Base-by-base conservation (phyloP, 306 rosid species). In the Psophocarpus tetragonolobus region DNA sequence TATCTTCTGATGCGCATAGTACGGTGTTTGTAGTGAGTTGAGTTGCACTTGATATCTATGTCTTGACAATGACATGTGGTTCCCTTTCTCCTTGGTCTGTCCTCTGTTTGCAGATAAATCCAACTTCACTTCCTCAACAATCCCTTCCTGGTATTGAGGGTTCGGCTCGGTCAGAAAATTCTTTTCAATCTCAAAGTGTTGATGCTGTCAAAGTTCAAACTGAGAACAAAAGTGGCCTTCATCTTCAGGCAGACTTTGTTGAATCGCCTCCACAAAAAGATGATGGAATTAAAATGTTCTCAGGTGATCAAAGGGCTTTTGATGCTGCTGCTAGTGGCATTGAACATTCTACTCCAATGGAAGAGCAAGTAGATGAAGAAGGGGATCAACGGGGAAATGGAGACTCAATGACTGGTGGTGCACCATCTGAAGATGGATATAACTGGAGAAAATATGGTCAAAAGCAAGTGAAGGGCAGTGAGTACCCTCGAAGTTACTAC, bases 391-490 rank as follows among this genome's bases (percentile, higher is more conserved):
- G 93, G 79, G 96, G 82, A 50, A 83, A 83, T 70, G 94, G 85
- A 50, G 98, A 94, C 82, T 81, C 88, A 1, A 3, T 84, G 71
- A 87, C 77, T 67, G 83, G 89, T 45, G 85, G 90, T 41, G 81
- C 96, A 38, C 87, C 86, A 17, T 88, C 97, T 6, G 97, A 94
- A 45, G 98, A 94, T 76, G 97, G 94, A 58, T 94, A 90, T 78
- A 94, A 91, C 71, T 94, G 98, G 98, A 92, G 98, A 82, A 94
- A 94, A 78, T 94, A 94, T 29, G 97, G 98, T 50, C 98, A 94
- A 65, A 94, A 94, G 87, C 98, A 92, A 71, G 98, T 94, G 14
- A 94, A 94, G 81, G 98, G 98, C 10, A 94, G 98, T 4, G 98
- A 94, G 87, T 94, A 81, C 73, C 98, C 98, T 0, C 89, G 98